These are phyloP conservation scores for Plasmopara viticola DNA, from an alignment of 352 stramenopile species.

Conservation along the genomic window DNA sequence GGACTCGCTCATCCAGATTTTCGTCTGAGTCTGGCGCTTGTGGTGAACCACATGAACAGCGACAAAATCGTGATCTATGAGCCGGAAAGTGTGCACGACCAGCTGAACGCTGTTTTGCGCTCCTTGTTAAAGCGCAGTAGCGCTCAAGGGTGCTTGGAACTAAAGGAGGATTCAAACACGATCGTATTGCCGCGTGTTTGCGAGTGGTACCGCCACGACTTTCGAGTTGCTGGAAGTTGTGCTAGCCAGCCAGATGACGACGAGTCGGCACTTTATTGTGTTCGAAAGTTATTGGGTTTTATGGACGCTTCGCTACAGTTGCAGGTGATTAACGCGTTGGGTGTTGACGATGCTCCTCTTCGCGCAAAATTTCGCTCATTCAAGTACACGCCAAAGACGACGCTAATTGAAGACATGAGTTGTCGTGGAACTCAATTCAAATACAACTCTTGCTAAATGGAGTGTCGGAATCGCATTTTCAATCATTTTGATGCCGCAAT, in stretches of 20 bases:
- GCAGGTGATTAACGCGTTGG: slow-evolving; percentile 33
- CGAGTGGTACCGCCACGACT: slow-evolving; percentile 74
- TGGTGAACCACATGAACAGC: slow-evolving; percentile 39
- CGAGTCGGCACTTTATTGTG: slow-evolving; percentile 43
- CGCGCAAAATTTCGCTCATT: slow-evolving; percentile 56
- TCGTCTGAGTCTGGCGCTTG: slow-evolving; percentile 60
- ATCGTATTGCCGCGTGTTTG: slow-evolving; percentile 61
- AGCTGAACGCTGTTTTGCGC: slow-evolving; percentile 61
- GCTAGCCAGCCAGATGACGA: slow-evolving; percentile 16
- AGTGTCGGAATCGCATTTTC: no score
- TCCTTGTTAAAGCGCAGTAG: slow-evolving; percentile 18
- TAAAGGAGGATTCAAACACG: slow-evolving; percentile 25
- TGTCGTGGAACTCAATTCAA: slow-evolving; percentile 2
- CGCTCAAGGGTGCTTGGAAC: slow-evolving; percentile 20
- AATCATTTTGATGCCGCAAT: background rate
- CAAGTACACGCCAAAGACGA: slow-evolving; percentile 38
- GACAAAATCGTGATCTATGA: slow-evolving; percentile 23
- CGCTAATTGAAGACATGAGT: slow-evolving; percentile 19
- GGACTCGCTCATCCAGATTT: slow-evolving; percentile 70
- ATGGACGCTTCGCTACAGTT: slow-evolving; percentile 39
- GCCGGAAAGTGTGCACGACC: slow-evolving; percentile 46
- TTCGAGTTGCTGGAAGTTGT: slow-evolving; percentile 10
- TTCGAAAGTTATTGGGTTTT: slow-evolving; percentile 72
- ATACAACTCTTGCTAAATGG: no score
- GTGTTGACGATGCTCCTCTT: slow-evolving; percentile 40